Evolutionary conservation across 1,284 basidiomycete genomes (phyloP).

Genomic region (Ceratobasidium sp.): DNA sequence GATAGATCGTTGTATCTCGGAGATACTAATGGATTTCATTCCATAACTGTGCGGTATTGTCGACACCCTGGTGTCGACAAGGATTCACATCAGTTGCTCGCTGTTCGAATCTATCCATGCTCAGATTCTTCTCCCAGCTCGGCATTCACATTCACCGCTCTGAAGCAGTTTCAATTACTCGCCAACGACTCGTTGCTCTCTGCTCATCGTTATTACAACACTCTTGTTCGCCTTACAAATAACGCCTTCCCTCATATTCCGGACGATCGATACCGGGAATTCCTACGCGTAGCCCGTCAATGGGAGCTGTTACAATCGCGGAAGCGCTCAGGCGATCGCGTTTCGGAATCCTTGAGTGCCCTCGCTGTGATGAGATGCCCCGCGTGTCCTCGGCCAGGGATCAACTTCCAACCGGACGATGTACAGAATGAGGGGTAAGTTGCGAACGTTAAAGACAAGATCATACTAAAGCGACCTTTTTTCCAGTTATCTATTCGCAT

Average conservation of each 20-base stretch:
- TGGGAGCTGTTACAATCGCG: not conserved
- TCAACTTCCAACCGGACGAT: not conserved
- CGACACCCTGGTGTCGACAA: not conserved
- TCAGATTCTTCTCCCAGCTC: not conserved
- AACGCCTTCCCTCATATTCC: slow-evolving; percentile 1
- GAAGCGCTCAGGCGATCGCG: not conserved
- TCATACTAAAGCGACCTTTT: too few species aligned
- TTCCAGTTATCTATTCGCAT: not conserved
- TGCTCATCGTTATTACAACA: not conserved
- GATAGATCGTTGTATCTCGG: not conserved
- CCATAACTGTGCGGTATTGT: not conserved
- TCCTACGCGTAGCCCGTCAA: not conserved
- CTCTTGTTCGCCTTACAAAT: not conserved
- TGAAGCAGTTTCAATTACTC: not conserved
- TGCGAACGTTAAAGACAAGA: too few species aligned
- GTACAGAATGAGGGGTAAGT: too few species aligned
- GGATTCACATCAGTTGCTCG: not conserved
- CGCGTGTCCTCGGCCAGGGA: not conserved
- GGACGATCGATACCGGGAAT: not conserved
- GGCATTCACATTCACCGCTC: not conserved
- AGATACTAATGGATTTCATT: not conserved
- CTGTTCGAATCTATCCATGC: not conserved
- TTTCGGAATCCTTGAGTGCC: too few species aligned
- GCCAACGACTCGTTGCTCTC: slow-evolving; percentile 1
- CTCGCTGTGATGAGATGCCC: not conserved